Base-by-base conservation (phyloP, 768 basidiomycete species). In the Russula sp. region DNA sequence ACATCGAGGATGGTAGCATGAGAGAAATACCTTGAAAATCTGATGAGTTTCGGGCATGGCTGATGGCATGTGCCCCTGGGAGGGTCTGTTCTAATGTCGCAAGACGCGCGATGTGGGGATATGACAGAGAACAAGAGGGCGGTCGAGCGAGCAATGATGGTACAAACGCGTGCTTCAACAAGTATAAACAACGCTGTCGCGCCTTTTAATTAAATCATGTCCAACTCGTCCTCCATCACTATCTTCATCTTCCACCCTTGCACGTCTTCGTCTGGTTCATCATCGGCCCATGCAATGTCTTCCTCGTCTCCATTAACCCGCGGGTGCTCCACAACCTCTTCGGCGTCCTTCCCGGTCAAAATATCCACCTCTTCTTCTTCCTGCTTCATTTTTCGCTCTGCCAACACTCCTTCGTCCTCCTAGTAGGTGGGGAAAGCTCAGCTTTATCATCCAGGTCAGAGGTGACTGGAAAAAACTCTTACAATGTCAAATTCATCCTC, bases 401-500 rank as follows among this genome's bases (percentile, higher is more conserved):
- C 81, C 4, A 88, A 75, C 52, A 90, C 90, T 26, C 80, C 82
- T 77, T 94, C 93, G 69, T 96, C 93, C 77, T 95, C 92, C 93
- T 95, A 71, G 30, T 5, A 40, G 8, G 44, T 9, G 26, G 5
- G 24, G 6, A 34, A 55, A 6, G 5, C 7, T 9, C 28, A 24
- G 51, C 50, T 18, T 50, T 36, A 30, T 5, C 46, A 30, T 5
- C 28, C 8, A 32, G 4, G 2, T 20, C 9, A 48, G 38, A 40
- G 0, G n/a, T 20, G 58, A 36, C 22, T 24, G 48, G 57, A 34
- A 49, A 22, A 30, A 24, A 13, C 80, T 85, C 36, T 71, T 70
- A 91, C 96, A 66, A 98, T 88, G 74, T 99, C 97, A 71, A 99
- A 99, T 73, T 99, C 97, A 69, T 95, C 92, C 71, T 99, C 97